A percentile compares a stretch with the other conserved stretches of the same genome.
These are phyloP conservation scores for Lentinula guzmanii DNA, from an alignment of 768 basidiomycete species.

Conservation along the genomic window DNA sequence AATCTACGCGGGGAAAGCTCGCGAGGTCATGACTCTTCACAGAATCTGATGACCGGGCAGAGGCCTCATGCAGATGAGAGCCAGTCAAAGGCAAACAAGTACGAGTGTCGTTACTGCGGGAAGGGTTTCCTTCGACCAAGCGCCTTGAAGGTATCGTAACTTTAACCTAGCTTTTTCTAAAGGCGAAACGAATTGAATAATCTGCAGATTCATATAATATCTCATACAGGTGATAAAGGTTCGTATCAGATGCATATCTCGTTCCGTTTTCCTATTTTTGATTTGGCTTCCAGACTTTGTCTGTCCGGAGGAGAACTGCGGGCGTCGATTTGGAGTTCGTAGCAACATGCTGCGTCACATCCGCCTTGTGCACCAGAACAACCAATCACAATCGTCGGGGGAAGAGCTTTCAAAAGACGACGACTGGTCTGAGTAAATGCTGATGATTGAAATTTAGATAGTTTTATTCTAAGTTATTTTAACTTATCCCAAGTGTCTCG, in stretches of 20 bases:
- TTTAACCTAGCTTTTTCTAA: neutral
- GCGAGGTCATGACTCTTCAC: neutral
- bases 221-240: slow-evolving; percentile 57
- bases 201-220: slow-evolving; percentile 49
- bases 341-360: slow-evolving; percentile 59
- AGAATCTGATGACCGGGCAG: neutral
- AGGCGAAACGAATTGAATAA: neutral
- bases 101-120: slow-evolving; percentile 49
- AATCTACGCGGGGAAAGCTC: neutral
- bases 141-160: slow-evolving; percentile 41
- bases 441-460: neutral
- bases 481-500: neutral
- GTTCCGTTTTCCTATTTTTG: slow-evolving; percentile 6
- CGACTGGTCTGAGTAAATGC: slow-evolving; percentile 8
- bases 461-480: neutral
- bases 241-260: slow-evolving; percentile 16
- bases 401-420: slow-evolving; percentile 8
- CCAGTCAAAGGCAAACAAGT: slow-evolving; percentile 19
- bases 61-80: neutral
- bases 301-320: slow-evolving; percentile 48
- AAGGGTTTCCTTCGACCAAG: slow-evolving; percentile 54
- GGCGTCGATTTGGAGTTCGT: slow-evolving; percentile 52
- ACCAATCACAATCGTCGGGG: neutral
- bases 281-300: slow-evolving; percentile 32
- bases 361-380: slow-evolving; percentile 37